phyloP scores from a whole-genome alignment of 768 basidiomycete species.

The Mycena amicta region DNA sequence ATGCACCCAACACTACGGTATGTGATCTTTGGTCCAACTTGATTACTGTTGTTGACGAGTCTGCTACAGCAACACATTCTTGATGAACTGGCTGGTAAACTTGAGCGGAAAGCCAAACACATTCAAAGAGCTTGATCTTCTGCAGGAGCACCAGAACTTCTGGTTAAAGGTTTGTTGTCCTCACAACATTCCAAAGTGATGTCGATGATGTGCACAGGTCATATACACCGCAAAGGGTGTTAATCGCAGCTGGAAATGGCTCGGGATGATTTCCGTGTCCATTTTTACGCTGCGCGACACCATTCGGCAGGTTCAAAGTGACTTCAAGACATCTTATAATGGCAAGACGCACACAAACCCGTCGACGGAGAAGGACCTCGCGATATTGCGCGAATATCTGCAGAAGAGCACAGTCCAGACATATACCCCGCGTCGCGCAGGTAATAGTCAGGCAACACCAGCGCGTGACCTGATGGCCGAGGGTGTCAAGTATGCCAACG shows the following conservation, averaged over 20 bases:
- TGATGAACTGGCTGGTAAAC: slow-evolving; percentile 34
- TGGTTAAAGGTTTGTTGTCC: slow-evolving; percentile 30
- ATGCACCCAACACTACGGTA: slow-evolving; percentile 10
- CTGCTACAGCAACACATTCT: slow-evolving; percentile 26
- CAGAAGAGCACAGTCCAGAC: slow-evolving; percentile 13
- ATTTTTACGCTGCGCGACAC: slow-evolving; percentile 17
- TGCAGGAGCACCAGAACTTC: slow-evolving; percentile 34
- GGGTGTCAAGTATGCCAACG: slow-evolving; percentile 20
- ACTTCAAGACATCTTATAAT: slow-evolving; percentile 11
- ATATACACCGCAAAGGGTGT: slow-evolving; percentile 13
- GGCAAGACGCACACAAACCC: slow-evolving; percentile 8
- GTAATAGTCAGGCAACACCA: slow-evolving; percentile 4
- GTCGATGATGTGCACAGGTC: neutral
- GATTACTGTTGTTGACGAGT: neutral
- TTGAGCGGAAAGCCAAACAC: slow-evolving; percentile 22
- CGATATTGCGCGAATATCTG: slow-evolving; percentile 10
- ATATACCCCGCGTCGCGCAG: slow-evolving; percentile 5
- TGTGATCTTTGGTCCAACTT: neutral
- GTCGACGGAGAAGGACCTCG: slow-evolving; percentile 2
- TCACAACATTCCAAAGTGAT: neutral
- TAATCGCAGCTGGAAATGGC: slow-evolving; percentile 20
- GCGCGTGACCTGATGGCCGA: slow-evolving; percentile 17
- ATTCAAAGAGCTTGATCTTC: slow-evolving; percentile 32
- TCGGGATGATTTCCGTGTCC: slow-evolving; percentile 16
- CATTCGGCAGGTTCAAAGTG: neutral